Conservation (phyloP, 345 rosid species). For the Eucalyptus cloeziana region DNA sequence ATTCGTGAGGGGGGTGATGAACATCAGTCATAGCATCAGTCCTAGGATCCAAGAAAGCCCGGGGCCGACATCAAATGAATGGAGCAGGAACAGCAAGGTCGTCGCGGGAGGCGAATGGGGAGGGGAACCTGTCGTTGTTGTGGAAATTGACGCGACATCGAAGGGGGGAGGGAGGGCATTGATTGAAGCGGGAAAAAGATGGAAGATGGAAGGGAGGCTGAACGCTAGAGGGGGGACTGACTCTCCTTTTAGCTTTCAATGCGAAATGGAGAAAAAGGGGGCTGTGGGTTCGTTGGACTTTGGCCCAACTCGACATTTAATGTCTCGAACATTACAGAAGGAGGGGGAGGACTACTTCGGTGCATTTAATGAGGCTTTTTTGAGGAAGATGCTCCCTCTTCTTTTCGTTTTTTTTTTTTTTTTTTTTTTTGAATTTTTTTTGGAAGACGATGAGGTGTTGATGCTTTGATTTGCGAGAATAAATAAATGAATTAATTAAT, state of each 20-base stretch:
- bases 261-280: background rate
- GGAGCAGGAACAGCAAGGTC: background rate
- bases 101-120: background rate
- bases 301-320: background rate
- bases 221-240: background rate
- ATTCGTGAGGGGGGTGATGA: background rate
- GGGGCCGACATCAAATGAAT: background rate
- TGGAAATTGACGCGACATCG: background rate
- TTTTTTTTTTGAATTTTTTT: background rate
- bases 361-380: background rate
- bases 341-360: background rate
- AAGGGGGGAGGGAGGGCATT: background rate
- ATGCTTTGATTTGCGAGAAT: background rate
- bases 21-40: background rate
- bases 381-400: background rate
- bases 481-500: background rate
- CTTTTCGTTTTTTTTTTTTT: too few species aligned
- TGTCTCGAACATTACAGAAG: background rate
- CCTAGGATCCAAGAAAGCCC: background rate
- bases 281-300: background rate
- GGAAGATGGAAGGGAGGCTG: background rate
- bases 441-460: background rate
- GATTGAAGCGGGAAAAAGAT: background rate
- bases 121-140: background rate
- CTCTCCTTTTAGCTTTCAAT: background rate